Conservation (phyloP, 2,329 filamentous ascomycete species). For the Xylariaceae sp. region DNA sequence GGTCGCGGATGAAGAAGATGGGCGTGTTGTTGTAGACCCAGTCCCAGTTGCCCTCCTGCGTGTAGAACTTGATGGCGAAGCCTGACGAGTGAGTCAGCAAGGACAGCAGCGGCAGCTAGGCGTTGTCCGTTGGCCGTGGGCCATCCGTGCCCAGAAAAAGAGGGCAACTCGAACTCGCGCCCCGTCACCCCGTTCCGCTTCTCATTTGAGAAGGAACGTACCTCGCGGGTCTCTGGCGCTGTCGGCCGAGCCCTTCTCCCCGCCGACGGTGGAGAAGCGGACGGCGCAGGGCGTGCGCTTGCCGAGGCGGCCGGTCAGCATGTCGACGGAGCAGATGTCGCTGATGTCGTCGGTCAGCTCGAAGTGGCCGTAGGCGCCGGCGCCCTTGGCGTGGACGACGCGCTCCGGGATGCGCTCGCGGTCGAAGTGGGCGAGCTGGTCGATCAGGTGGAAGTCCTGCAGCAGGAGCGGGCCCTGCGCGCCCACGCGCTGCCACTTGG, state of each 20-base stretch:
- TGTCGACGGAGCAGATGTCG: constrained; percentile 37
- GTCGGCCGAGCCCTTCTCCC: constrained; percentile 48
- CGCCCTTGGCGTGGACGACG: constrained; percentile 10
- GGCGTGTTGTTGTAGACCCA: constrained; percentile 66
- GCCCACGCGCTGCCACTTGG: constrained; percentile 13
- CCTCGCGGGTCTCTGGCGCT: constrained; percentile 50
- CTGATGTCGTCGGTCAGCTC: constrained; percentile 38
- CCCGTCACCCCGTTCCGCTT: too few species aligned
- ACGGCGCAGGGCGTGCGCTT: constrained; percentile 60
- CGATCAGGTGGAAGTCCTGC: constrained; percentile 18
- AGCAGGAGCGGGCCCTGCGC: constrained; percentile 12
- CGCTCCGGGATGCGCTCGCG: constrained; percentile 13
- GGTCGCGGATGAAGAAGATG: constrained; percentile 66
- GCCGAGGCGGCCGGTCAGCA: constrained; percentile 51
- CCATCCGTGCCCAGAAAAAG: too few species aligned
- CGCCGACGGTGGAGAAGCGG: constrained; percentile 69
- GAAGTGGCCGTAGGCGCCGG: constrained; percentile 14
- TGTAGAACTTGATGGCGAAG: constrained; percentile 66
- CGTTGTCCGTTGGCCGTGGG: too few species aligned
- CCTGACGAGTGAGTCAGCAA: too few species aligned
- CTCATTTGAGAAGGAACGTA: too few species aligned
- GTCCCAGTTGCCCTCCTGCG: constrained; percentile 65
- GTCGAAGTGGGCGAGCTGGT: constrained; percentile 17
- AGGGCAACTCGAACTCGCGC: too few species aligned
- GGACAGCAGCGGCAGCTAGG: too few species aligned